phyloP scores from a whole-genome alignment of 2,329 filamentous ascomycete species.

The Neodidymelliopsis sp. region DNA sequence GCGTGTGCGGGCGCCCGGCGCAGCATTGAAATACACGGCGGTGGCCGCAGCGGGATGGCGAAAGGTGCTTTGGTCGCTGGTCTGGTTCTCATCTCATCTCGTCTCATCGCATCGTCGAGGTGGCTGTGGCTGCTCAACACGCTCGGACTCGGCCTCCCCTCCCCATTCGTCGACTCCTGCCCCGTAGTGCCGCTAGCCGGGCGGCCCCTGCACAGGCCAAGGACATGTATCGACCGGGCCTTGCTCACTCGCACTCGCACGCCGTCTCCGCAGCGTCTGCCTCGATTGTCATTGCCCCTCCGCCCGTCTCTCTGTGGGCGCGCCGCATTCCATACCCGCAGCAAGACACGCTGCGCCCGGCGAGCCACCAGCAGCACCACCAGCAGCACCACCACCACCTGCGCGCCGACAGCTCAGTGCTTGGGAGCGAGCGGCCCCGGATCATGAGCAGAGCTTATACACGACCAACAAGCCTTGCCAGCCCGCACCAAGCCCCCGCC shows the following conservation, averaged over 20 bases:
- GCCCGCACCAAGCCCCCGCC: background rate
- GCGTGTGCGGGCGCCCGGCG: background rate
- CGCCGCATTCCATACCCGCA: conserved; percentile 5
- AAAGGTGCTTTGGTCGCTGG: conserved; percentile 1
- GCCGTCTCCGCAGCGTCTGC: conserved; percentile 14
- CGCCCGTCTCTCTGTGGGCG: conserved; percentile 17
- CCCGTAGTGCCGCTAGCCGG: background rate
- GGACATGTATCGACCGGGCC: background rate
- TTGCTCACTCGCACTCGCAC: background rate
- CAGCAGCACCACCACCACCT: conserved; percentile 11
- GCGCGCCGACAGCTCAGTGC: conserved; percentile 20
- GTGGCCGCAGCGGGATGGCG: background rate
- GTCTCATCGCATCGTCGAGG: conserved; percentile 12
- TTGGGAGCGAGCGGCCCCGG: conserved; percentile 15
- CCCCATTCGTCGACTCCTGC: too few species aligned
- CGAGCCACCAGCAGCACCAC: background rate
- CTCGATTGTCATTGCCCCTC: conserved; percentile 14
- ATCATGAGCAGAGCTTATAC: conserved; percentile 17
- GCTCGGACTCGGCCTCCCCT: conserved; percentile 19
- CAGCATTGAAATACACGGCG: conserved; percentile 2
- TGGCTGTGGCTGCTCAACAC: conserved; percentile 17
- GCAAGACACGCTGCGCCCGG: conserved; percentile 9
- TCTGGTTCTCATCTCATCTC: background rate
- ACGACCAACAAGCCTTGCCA: background rate
- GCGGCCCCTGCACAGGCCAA: conserved; percentile 1